A percentile compares a stretch with the other conserved stretches of the same genome.
Conservation (phyloP, 768 basidiomycete genomes). For the Suillus subalutaceus region DNA sequence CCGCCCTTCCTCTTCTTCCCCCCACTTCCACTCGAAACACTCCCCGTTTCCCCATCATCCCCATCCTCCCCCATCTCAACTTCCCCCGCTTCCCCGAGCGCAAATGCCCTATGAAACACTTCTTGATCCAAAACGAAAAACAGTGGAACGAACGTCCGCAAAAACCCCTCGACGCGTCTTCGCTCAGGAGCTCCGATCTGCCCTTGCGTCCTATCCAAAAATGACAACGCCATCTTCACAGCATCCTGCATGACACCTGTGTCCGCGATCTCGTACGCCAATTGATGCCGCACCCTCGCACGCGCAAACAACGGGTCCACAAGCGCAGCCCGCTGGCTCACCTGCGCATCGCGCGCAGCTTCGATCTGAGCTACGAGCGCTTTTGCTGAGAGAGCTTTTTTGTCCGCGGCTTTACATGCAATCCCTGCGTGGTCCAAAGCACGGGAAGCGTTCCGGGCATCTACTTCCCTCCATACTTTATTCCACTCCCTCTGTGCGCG, state of each 20-base stretch:
- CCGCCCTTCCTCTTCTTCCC: slow-evolving; percentile 44
- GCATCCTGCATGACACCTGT: slow-evolving; percentile 80
- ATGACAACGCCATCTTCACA: slow-evolving; percentile 86
- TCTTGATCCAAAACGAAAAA: slow-evolving; percentile 77
- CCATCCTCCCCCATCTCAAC: slow-evolving; percentile 58
- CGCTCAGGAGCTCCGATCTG: slow-evolving; percentile 74
- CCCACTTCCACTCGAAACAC: slow-evolving; percentile 32
- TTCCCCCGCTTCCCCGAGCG: slow-evolving; percentile 61
- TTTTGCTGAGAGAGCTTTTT: slow-evolving; percentile 78
- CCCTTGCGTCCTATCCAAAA: slow-evolving; percentile 85
- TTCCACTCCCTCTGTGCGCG: slow-evolving; percentile 98
- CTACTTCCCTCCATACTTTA: slow-evolving; percentile 97
- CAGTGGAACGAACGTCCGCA: slow-evolving; percentile 75
- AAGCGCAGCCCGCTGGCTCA: slow-evolving; percentile 67
- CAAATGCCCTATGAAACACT: slow-evolving; percentile 71
- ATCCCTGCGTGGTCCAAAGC: slow-evolving; percentile 93
- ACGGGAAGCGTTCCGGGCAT: slow-evolving; percentile 91
- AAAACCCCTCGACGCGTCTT: slow-evolving; percentile 78
- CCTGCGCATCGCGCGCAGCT: slow-evolving; percentile 79
- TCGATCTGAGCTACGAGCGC: slow-evolving; percentile 85
- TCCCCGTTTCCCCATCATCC: slow-evolving; percentile 42
- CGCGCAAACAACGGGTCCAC: slow-evolving; percentile 56
- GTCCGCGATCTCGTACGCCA: slow-evolving; percentile 79
- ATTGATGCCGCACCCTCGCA: slow-evolving; percentile 73
- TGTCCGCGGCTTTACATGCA: slow-evolving; percentile 87